These are phyloP conservation scores for Hippophae tibetana DNA, from an alignment of 306 rosid species.

Conservation along the genomic window DNA sequence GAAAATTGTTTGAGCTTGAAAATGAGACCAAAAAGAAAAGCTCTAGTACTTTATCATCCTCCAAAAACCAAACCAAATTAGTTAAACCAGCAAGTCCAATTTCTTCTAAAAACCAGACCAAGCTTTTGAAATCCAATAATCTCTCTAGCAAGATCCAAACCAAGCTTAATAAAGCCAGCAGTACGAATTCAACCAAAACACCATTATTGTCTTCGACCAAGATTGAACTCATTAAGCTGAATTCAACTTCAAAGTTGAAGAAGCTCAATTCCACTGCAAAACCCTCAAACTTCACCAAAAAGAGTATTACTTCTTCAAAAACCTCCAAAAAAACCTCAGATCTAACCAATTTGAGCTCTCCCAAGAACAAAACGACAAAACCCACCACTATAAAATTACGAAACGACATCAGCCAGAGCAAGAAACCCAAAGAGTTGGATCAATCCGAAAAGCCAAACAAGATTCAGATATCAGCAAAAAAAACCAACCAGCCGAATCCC, in stretches of 20 bases:
- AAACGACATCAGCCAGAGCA: constrained; percentile 10
- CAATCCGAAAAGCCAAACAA: constrained; percentile 13
- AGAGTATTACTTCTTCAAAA: constrained; percentile 10
- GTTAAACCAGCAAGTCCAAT: constrained; percentile 19
- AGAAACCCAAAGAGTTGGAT: constrained; percentile 1
- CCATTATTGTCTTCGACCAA: constrained; percentile 12
- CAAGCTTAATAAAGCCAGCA: constrained; percentile 21
- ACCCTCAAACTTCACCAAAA: constrained; percentile 33
- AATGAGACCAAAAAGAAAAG: constrained; percentile 35
- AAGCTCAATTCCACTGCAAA: constrained; percentile 52
- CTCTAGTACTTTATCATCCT: constrained; percentile 7
- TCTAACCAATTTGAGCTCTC: constrained; percentile 30
- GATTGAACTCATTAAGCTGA: constrained; percentile 38
- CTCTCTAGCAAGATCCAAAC: constrained; percentile 50
- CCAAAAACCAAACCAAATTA: constrained; percentile 44
- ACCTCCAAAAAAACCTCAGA: constrained; percentile 33
- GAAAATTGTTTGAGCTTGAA: constrained; percentile 30
- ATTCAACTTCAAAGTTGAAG: constrained; percentile 44
- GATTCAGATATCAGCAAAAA: constrained; percentile 13
- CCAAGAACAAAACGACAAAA: constrained; percentile 61
- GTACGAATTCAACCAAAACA: constrained; percentile 20
- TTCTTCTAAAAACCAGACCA: constrained; percentile 49
- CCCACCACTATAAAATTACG: constrained; percentile 25
- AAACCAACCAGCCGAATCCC: constrained; percentile 22
- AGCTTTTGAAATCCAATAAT: constrained; percentile 31